These are phyloP conservation scores for Comarum palustre DNA, from an alignment of 306 rosid genomes.

Conservation along the genomic window DNA sequence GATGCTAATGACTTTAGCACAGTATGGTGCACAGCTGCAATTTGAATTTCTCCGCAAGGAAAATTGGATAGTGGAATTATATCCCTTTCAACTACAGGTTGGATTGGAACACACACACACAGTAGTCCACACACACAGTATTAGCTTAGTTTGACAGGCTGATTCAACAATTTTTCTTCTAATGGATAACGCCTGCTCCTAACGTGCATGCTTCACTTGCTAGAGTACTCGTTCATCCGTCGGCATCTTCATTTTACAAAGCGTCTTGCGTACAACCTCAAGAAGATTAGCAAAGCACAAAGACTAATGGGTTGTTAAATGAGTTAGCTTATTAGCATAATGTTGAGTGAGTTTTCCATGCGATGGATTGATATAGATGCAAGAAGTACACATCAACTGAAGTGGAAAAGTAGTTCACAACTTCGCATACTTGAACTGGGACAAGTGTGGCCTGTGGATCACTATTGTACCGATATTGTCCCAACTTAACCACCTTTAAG, in stretches of 20 bases:
- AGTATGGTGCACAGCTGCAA: slow-evolving; percentile 31
- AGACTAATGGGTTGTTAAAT: background rate
- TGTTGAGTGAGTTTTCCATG: background rate
- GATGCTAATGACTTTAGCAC: background rate
- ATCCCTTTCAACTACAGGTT: background rate
- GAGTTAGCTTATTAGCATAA: background rate
- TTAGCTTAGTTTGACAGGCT: background rate
- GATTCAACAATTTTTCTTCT: background rate
- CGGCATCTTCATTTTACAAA: background rate
- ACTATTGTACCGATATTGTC: no score
- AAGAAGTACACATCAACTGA: background rate
- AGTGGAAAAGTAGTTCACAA: background rate
- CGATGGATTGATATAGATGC: background rate
- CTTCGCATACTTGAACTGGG: no score
- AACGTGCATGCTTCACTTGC: background rate
- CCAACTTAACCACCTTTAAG: no score
- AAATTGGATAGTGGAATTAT: slow-evolving; percentile 5
- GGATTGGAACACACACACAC: background rate
- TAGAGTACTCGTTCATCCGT: background rate
- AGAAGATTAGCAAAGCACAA: background rate
- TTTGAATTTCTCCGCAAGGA: slow-evolving; percentile 9
- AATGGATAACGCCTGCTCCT: background rate
- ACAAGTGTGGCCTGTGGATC: no score
- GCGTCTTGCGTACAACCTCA: background rate
- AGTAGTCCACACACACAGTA: background rate